These are phyloP conservation scores for Penicillium sp. DNA, from an alignment of 2,329 filamentous ascomycete genomes.

Conservation along the genomic window DNA sequence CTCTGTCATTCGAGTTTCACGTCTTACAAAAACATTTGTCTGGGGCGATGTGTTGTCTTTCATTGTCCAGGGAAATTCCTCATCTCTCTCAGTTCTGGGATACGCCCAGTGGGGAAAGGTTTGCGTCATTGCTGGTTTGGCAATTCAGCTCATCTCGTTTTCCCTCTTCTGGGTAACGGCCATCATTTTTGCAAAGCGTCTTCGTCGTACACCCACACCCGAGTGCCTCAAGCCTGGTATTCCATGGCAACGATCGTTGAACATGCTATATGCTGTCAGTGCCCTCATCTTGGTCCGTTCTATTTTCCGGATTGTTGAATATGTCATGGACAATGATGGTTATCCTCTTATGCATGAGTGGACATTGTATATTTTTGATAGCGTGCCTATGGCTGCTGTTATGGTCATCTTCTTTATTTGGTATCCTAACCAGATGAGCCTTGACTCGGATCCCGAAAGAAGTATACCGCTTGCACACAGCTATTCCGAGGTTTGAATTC, in stretches of 20 bases:
- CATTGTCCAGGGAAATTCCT: conserved; percentile 40
- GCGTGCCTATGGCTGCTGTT: conserved; percentile 35
- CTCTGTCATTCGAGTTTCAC: conserved; percentile 44
- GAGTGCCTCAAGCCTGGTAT: conserved; percentile 3
- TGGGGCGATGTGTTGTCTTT: conserved; percentile 50
- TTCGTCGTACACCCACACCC: conserved; percentile 12
- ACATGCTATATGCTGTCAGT: conserved; percentile 24
- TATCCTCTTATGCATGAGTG: conserved; percentile 45
- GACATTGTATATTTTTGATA: conserved; percentile 48
- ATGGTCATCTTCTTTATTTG: conserved; percentile 17
- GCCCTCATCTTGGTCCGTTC: conserved; percentile 45
- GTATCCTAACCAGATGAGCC: conserved; percentile 12
- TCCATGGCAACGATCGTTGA: conserved; percentile 15
- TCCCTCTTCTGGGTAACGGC: conserved; percentile 25
- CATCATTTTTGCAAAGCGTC: conserved; percentile 22
- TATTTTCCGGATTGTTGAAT: conserved; percentile 52
- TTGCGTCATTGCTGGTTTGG: conserved; percentile 24
- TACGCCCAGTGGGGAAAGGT: conserved; percentile 17
- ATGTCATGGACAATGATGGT: conserved; percentile 42
- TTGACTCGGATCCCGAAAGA: neutral
- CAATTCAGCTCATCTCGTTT: conserved; percentile 29
- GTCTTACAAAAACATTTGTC: conserved; percentile 51
- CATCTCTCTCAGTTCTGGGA: conserved; percentile 16
- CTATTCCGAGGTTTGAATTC: neutral
- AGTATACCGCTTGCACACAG: neutral